Evolutionary conservation across 1,284 basidiomycete genomes (phyloP).

Genomic region (Sparassis latifolia): DNA sequence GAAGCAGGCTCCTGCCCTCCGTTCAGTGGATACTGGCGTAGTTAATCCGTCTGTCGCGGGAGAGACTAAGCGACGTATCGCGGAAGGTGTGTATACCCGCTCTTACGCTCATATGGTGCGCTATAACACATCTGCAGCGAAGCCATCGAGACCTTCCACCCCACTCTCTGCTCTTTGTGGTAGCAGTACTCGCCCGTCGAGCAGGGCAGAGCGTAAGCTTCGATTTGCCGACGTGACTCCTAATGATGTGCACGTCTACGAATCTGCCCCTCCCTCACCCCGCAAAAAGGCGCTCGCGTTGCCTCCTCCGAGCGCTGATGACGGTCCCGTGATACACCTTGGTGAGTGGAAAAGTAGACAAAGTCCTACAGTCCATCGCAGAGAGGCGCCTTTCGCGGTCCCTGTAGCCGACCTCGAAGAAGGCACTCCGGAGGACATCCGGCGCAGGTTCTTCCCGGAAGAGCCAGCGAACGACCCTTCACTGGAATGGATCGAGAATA

Average conservation of each 20-base stretch:
- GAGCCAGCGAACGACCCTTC: conserved; percentile 61
- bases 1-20: conserved; percentile 1
- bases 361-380: background rate
- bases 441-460: conserved; percentile 78
- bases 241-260: conserved; percentile 64
- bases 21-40: background rate
- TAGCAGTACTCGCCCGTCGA: conserved; percentile 35
- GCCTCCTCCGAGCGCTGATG: conserved; percentile 42
- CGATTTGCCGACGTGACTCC: conserved; percentile 51
- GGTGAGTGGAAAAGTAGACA: conserved; percentile 33
- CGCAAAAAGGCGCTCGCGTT: conserved; percentile 38
- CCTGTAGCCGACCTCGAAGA: conserved; percentile 44
- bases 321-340: conserved; percentile 43
- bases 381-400: conserved; percentile 1
- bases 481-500: conserved; percentile 68
- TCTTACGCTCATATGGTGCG: too few species aligned
- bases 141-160: conserved; percentile 19
- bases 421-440: conserved; percentile 79
- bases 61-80: background rate
- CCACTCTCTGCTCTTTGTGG: conserved; percentile 21
- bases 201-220: conserved; percentile 34
- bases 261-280: conserved; percentile 72
- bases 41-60: background rate
- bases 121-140: background rate
- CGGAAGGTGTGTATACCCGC: background rate